Evolutionary conservation across 73 alveolate species (phyloP).

Genomic region (Stentor coeruleus): DNA sequence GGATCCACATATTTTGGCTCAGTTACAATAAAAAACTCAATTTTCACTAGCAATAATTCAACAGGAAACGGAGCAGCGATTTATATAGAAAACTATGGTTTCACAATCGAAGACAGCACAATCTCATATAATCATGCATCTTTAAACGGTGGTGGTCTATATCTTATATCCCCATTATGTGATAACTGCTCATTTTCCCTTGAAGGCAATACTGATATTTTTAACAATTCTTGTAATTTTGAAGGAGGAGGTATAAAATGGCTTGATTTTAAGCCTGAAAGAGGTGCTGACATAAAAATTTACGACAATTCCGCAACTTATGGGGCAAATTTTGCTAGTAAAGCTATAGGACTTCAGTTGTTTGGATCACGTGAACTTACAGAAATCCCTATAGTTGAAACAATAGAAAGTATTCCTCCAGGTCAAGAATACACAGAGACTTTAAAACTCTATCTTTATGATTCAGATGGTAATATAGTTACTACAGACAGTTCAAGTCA

Average conservation of each 20-base stretch:
- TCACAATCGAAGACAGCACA: neutral
- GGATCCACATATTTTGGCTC: no score
- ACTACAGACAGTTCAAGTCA: neutral
- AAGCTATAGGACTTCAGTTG: neutral
- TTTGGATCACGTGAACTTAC: no score
- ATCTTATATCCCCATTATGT: neutral
- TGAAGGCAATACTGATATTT: neutral
- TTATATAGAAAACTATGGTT: neutral
- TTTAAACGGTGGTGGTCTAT: neutral
- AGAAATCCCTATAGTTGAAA: neutral
- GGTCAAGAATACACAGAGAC: neutral
- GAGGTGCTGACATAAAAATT: neutral
- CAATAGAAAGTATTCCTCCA: neutral
- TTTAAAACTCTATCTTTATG: neutral
- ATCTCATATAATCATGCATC: neutral
- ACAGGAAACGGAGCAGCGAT: constrained; percentile 13
- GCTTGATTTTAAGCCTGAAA: neutral
- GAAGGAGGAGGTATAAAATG: constrained; percentile 5
- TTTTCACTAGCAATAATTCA: no score
- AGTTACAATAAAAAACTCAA: no score
- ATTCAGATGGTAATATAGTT: neutral
- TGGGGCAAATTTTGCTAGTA: neutral
- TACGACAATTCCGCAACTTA: neutral
- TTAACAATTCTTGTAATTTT: neutral
- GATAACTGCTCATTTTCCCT: neutral